Conservation (phyloP, 768 basidiomycete species). For the Multifurca ochricompacta region DNA sequence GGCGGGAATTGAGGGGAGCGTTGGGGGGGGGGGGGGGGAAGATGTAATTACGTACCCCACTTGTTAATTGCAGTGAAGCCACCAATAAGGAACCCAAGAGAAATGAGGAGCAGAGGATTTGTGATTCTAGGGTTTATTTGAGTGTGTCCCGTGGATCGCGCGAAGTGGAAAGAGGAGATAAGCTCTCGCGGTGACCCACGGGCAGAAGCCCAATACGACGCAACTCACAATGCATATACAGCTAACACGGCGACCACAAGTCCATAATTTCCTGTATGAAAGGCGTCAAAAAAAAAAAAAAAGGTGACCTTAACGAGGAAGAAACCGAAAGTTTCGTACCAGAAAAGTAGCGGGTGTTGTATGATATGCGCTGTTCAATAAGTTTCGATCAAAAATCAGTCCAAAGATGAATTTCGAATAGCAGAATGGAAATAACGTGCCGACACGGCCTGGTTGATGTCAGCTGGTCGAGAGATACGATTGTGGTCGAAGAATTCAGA, state of each 20-base stretch:
- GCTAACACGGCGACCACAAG: constrained; percentile 67
- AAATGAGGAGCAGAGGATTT: constrained; percentile 73
- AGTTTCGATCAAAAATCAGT: background rate
- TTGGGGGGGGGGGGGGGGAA: background rate
- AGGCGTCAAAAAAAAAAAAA: background rate
- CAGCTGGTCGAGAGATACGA: constrained; percentile 75
- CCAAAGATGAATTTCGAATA: background rate
- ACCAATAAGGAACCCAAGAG: constrained; percentile 81
- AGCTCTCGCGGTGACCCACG: background rate
- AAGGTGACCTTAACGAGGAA: background rate
- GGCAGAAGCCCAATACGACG: constrained; percentile 12
- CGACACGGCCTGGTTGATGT: constrained; percentile 70
- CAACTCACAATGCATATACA: constrained; percentile 76
- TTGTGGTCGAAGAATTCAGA: constrained; percentile 80
- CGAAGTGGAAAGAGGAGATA: background rate
- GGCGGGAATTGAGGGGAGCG: background rate
- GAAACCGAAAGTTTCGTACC: constrained; percentile 32
- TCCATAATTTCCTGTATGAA: constrained; percentile 71
- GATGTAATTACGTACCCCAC: constrained; percentile 52
- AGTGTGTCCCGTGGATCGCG: background rate
- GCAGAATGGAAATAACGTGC: constrained; percentile 38
- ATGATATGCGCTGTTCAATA: constrained; percentile 68
- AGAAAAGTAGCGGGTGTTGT: constrained; percentile 89
- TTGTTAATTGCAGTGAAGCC: constrained; percentile 87
- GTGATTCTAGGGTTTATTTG: constrained; percentile 48